A percentile compares a stretch with the other conserved stretches of the same genome.
Evolutionary conservation across 495 filamentous ascomycete genomes (phyloP).

Genomic region (Trichoderma erinaceum): DNA sequence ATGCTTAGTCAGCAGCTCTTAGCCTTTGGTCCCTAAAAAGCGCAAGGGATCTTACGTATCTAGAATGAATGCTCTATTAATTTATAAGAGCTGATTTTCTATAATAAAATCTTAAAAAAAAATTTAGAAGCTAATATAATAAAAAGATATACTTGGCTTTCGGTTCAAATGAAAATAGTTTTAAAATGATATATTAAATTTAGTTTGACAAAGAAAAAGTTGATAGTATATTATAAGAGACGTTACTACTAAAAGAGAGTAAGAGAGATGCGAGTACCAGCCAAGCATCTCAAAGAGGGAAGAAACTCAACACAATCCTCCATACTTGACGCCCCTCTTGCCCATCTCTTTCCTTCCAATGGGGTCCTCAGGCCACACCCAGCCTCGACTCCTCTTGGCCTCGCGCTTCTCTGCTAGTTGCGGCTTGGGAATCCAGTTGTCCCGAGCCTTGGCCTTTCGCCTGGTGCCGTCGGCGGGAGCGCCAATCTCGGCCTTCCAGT

Average conservation of each 20-base stretch:
- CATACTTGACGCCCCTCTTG: slow-evolving; percentile 49
- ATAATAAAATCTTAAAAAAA: too few species aligned
- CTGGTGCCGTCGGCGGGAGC: slow-evolving; percentile 71
- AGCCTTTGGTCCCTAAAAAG: too few species aligned
- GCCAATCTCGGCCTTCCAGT: slow-evolving; percentile 73
- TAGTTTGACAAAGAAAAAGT: background rate
- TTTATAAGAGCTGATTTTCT: too few species aligned
- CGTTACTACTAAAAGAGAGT: background rate
- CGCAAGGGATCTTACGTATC: too few species aligned
- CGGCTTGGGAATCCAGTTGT: slow-evolving; percentile 83
- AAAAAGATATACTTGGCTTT: too few species aligned
- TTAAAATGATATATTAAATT: too few species aligned
- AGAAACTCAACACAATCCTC: slow-evolving; percentile 23
- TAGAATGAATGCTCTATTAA: too few species aligned
- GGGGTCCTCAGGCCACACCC: slow-evolving; percentile 73
- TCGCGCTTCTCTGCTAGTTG: slow-evolving; percentile 76
- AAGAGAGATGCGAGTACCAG: background rate
- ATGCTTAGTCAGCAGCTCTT: too few species aligned
- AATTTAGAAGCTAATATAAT: too few species aligned
- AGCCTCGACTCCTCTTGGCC: slow-evolving; percentile 75
- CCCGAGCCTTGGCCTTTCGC: slow-evolving; percentile 61
- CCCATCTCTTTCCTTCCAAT: slow-evolving; percentile 52
- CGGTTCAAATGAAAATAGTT: too few species aligned
- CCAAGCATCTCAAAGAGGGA: background rate
- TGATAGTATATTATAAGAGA: background rate